Evolutionary conservation across 371 early-diverging fungal genomes (phyloP).

Genomic region (Mucor circinelloides): DNA sequence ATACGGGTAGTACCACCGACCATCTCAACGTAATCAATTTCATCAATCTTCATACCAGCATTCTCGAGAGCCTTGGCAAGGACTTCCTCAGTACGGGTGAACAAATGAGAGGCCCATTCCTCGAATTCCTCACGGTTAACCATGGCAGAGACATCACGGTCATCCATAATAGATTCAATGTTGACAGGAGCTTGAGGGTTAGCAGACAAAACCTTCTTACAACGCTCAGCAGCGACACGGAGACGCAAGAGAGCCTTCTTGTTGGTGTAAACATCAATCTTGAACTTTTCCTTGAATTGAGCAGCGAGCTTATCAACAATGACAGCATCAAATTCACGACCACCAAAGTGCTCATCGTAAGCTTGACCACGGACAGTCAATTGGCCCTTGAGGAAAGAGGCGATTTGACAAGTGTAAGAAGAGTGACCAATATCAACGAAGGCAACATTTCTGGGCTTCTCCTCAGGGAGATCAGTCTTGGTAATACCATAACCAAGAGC

Average conservation of each 20-base stretch:
- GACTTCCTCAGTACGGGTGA: conserved; percentile 74
- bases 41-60: conserved; percentile 77
- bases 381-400: conserved; percentile 93
- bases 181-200: conserved; percentile 90
- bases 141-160: conserved; percentile 86
- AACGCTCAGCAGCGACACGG: conserved; percentile 89
- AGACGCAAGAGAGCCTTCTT: conserved; percentile 93
- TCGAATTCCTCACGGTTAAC: conserved; percentile 87
- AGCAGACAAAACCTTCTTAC: conserved; percentile 96
- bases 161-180: conserved; percentile 95
- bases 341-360: conserved; percentile 92
- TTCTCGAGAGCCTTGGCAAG: conserved; percentile 78
- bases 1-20: conserved; percentile 96
- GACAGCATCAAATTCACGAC: conserved; percentile 93
- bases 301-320: conserved; percentile 83
- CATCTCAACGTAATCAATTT: conserved; percentile 92
- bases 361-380: conserved; percentile 89
- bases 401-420: conserved; percentile 86
- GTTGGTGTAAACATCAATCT: conserved; percentile 88
- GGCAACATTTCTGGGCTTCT: conserved; percentile 90
- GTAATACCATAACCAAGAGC: conserved; percentile 98
- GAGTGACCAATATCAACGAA: conserved; percentile 97
- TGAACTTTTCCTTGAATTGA: conserved; percentile 93
- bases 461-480: conserved; percentile 94
- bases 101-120: conserved; percentile 74